These are phyloP conservation scores for Mallotus nudiflorus DNA, from an alignment of 345 rosid genomes.

Conservation along the genomic window DNA sequence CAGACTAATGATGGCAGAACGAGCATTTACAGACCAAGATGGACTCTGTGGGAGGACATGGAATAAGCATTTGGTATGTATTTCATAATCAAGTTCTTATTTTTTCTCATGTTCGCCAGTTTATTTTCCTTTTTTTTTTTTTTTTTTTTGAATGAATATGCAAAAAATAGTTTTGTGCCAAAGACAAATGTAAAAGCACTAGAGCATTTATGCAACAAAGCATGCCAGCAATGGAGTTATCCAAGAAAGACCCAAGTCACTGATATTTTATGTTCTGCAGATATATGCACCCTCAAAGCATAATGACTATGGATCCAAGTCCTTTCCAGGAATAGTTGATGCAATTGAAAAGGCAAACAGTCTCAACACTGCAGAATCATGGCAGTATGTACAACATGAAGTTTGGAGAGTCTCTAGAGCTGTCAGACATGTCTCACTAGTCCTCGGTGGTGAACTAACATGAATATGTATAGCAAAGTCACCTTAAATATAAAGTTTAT, in stretches of 20 bases:
- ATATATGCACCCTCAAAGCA: constrained; percentile 74
- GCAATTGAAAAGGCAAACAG: constrained; percentile 59
- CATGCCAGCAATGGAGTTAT: background rate
- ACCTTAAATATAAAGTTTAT: background rate
- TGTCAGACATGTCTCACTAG: constrained; percentile 58
- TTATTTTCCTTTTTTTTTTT: too few species aligned
- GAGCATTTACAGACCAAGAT: constrained; percentile 70
- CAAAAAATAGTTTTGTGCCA: background rate
- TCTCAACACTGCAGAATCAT: constrained; percentile 47
- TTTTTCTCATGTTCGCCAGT: too few species aligned
- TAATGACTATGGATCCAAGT: constrained; percentile 67
- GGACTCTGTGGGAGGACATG: constrained; percentile 69
- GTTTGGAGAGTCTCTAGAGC: constrained; percentile 85
- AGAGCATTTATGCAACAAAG: background rate
- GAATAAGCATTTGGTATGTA: constrained; percentile 74
- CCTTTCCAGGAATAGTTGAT: constrained; percentile 79
- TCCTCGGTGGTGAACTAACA: constrained; percentile 62
- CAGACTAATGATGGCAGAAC: constrained; percentile 75
- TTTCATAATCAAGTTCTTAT: background rate
- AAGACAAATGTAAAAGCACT: background rate
- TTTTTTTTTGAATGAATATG: background rate
- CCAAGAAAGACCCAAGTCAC: background rate
- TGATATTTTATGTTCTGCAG: constrained; percentile 34
- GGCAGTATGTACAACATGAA: constrained; percentile 72
- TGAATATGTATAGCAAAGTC: constrained; percentile 27